Evolutionary conservation across 2,329 filamentous ascomycete genomes (phyloP).

Genomic region (Cephalotrichum gorgonifer): DNA sequence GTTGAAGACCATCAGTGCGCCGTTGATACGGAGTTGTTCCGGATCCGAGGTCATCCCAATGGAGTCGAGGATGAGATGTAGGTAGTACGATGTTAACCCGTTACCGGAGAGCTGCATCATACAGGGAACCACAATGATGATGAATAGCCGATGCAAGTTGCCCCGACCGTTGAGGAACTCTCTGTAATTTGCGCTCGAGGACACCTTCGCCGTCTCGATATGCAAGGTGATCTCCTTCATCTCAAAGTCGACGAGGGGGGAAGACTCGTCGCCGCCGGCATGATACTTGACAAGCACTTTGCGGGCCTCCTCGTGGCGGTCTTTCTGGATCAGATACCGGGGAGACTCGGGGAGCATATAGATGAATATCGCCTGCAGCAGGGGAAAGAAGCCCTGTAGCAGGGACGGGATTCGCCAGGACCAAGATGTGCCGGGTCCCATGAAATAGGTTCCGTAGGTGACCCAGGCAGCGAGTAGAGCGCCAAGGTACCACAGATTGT

Average conservation of each 20-base stretch:
- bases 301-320: slow-evolving; percentile 1
- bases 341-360: slow-evolving; percentile 17
- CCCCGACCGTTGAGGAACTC: slow-evolving; percentile 13
- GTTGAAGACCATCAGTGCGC: slow-evolving; percentile 20
- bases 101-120: slow-evolving; percentile 16
- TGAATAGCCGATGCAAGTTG: slow-evolving; percentile 16
- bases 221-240: slow-evolving; percentile 18
- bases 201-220: slow-evolving; percentile 15
- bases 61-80: slow-evolving; percentile 21
- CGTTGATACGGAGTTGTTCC: slow-evolving; percentile 28
- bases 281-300: slow-evolving; percentile 28
- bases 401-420: slow-evolving; percentile 17
- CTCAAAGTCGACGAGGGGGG: slow-evolving; percentile 14
- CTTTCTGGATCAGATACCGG: slow-evolving; percentile 7
- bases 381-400: slow-evolving; percentile 13
- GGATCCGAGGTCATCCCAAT: slow-evolving; percentile 24
- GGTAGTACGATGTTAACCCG: slow-evolving; percentile 27
- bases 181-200: slow-evolving; percentile 9
- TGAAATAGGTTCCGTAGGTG: slow-evolving; percentile 16
- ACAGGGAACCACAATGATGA: slow-evolving; percentile 13
- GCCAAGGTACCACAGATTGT: background rate
- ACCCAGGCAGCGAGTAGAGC: slow-evolving; percentile 13
- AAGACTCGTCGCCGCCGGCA: slow-evolving; percentile 25
- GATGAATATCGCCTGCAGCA: slow-evolving; percentile 13
- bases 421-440: slow-evolving; percentile 12